Conservation (phyloP, 768 basidiomycete genomes). For the Leccinum subtestaceum region DNA sequence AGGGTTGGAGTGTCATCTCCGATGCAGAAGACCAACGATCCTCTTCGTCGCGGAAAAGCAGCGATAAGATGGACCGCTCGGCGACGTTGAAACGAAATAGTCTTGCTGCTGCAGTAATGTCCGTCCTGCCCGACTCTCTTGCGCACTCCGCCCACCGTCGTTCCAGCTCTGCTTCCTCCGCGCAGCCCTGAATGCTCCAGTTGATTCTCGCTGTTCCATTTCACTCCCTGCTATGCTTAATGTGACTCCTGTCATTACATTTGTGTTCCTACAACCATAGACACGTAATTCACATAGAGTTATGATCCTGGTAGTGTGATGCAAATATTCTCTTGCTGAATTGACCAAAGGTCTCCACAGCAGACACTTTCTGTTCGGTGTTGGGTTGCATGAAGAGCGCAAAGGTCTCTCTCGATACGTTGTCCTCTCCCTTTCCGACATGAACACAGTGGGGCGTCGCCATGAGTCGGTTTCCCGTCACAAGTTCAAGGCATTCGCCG, state of each 20-base stretch:
- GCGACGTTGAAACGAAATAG: constrained; percentile 56
- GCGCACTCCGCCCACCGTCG: constrained; percentile 41
- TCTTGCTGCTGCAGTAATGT: constrained; percentile 58
- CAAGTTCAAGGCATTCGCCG: constrained; percentile 90
- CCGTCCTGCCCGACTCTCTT: constrained; percentile 57
- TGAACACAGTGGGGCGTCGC: constrained; percentile 96
- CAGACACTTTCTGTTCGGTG: constrained; percentile 68
- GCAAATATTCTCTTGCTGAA: constrained; percentile 83
- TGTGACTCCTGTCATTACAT: constrained; percentile 7
- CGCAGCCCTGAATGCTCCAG: constrained; percentile 18
- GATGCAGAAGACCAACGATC: constrained; percentile 63
- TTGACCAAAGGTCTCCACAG: constrained; percentile 77
- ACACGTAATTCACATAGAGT: constrained; percentile 20
- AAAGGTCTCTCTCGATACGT: constrained; percentile 82
- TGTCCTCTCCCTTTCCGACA: constrained; percentile 54
- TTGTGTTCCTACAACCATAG: constrained; percentile 5
- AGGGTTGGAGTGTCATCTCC: constrained; percentile 88
- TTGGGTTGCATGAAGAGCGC: constrained; percentile 90
- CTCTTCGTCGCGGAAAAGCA: constrained; percentile 52
- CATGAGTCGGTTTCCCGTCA: constrained; percentile 74
- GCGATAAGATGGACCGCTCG: constrained; percentile 35
- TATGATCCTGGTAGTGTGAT: constrained; percentile 41
- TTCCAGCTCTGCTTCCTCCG: constrained; percentile 34
- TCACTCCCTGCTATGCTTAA: not conserved
- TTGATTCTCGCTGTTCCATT: not conserved